These are phyloP conservation scores for Saccharomyces mikatae DNA, from an alignment of 805 yeast species.

Conservation along the genomic window DNA sequence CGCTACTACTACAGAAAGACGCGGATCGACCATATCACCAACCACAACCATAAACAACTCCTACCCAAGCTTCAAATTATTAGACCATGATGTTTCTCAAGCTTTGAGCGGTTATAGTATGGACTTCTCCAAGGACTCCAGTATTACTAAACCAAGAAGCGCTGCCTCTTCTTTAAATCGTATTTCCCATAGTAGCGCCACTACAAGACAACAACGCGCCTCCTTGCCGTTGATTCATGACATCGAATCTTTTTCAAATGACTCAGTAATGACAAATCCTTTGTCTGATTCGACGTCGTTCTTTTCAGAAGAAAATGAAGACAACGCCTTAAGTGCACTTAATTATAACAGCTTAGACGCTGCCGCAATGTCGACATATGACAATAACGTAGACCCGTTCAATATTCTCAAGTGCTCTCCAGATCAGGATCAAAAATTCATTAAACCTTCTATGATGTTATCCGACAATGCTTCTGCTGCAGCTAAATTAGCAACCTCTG, in stretches of 20 bases:
- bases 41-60: background rate
- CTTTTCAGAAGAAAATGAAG: background rate
- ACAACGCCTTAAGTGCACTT: background rate
- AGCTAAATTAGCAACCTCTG: constrained; percentile 23
- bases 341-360: background rate
- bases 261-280: background rate
- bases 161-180: constrained; percentile 1
- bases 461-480: constrained; percentile 22
- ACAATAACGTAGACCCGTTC: background rate
- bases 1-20: background rate
- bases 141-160: background rate
- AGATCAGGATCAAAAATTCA: constrained; percentile 11
- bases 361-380: background rate
- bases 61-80: background rate
- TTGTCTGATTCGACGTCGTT: background rate
- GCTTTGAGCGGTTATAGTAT: constrained; percentile 22
- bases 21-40: background rate
- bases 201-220: background rate
- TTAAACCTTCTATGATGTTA: constrained; percentile 26
- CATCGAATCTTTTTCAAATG: background rate
- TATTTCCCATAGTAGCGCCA: constrained; percentile 4
- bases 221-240: background rate
- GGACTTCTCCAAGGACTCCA: constrained; percentile 8
- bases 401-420: background rate
- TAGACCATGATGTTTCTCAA: constrained; percentile 21